Evolutionary conservation across 1,284 basidiomycete genomes (phyloP).

Genomic region (Cryptococcus sp.): DNA sequence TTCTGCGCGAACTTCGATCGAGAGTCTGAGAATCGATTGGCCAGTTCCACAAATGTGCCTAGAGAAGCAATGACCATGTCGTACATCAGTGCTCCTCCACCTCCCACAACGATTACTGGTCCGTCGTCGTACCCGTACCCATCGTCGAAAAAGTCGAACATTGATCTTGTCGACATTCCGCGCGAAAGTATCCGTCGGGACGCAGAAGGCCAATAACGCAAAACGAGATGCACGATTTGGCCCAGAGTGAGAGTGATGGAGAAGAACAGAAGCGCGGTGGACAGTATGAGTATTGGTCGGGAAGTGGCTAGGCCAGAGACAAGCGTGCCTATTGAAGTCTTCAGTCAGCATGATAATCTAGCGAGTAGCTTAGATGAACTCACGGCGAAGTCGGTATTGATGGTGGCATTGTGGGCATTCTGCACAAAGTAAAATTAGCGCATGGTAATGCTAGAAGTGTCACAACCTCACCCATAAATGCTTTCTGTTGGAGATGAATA

Average conservation of each 20-base stretch:
- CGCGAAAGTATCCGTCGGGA: conserved; percentile 12
- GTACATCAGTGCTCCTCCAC: conserved; percentile 34
- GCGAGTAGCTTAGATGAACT: background rate
- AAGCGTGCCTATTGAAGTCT: conserved; percentile 29
- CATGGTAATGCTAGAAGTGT: no score
- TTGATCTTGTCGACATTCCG: conserved; percentile 2
- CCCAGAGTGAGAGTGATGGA: conserved; percentile 37
- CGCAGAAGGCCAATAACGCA: conserved; percentile 18
- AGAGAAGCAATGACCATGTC: conserved; percentile 39
- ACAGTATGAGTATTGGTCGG: conserved; percentile 36
- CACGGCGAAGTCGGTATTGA: conserved; percentile 44
- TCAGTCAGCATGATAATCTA: background rate
- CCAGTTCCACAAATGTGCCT: conserved; percentile 37
- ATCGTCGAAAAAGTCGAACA: conserved; percentile 22
- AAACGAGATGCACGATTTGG: conserved; percentile 28
- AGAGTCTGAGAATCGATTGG: conserved; percentile 20
- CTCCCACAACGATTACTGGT: conserved; percentile 29
- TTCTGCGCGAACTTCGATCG: background rate
- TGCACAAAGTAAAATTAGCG: conserved; percentile 6
- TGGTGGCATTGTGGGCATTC: conserved; percentile 52
- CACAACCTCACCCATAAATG: conserved; percentile 35
- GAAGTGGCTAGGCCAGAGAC: conserved; percentile 49
- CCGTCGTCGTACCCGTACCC: conserved; percentile 18
- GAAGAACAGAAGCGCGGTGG: conserved; percentile 41
- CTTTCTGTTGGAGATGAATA: conserved; percentile 29